These are phyloP conservation scores for Chlorella ohadii DNA, from an alignment of 139 green algal species.

Conservation along the genomic window DNA sequence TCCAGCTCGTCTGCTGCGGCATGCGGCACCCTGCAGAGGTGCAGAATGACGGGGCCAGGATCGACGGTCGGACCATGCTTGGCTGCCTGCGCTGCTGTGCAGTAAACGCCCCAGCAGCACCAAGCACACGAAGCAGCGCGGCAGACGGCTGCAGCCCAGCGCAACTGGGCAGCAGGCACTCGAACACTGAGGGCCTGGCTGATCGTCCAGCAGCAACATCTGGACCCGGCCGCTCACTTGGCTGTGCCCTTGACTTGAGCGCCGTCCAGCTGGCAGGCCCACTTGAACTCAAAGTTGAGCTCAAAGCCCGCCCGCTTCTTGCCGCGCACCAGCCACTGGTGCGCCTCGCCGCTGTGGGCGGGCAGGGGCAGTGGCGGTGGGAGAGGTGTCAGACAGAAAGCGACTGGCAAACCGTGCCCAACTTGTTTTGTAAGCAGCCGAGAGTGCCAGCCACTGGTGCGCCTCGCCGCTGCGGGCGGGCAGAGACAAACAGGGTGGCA, in stretches of 20 bases:
- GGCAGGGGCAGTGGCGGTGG: not conserved
- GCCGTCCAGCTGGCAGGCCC: constrained; percentile 20
- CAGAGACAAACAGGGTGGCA: no score
- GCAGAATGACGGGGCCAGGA: no score
- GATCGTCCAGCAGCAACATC: no score
- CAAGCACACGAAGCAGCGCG: not conserved
- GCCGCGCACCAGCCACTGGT: constrained; percentile 45
- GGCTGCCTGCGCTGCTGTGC: no score
- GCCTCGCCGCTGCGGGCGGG: constrained; percentile 34
- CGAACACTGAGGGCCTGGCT: no score
- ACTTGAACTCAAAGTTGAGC: constrained; percentile 29
- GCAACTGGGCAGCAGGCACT: no score
- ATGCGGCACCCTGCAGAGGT: constrained; percentile 18
- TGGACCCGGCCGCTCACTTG: not conserved
- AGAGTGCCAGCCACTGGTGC: constrained; percentile 46
- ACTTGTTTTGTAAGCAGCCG: no score
- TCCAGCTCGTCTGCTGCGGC: constrained; percentile 31
- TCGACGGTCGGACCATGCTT: no score
- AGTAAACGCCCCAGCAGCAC: no score
- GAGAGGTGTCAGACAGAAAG: no score
- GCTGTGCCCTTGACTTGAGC: not conserved
- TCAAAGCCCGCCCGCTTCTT: constrained; percentile 43
- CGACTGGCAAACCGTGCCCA: no score
- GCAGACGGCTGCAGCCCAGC: not conserved
- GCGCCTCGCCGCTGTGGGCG: constrained; percentile 32